phyloP scores from a whole-genome alignment of 2,329 filamentous ascomycete genomes.

The Hypomyces perniciosus region DNA sequence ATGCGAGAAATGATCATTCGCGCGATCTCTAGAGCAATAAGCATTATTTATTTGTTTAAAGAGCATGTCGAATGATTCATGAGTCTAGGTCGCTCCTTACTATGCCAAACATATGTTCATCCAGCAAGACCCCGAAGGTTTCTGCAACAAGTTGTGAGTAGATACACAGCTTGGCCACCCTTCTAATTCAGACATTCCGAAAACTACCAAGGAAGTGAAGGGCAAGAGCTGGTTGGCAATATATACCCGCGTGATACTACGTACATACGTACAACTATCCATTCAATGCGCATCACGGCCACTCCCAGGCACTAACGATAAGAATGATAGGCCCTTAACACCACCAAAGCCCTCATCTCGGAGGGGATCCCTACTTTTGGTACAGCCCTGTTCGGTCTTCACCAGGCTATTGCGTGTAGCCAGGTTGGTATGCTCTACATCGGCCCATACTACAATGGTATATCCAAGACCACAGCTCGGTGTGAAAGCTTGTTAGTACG shows the following conservation, averaged over 20 bases:
- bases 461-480: conserved; percentile 5
- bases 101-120: too few relatives aligned
- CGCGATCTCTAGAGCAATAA: too few relatives aligned
- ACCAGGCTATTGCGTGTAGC: conserved; percentile 43
- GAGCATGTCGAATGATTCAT: too few relatives aligned
- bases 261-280: background rate
- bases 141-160: background rate
- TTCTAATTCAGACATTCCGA: too few relatives aligned
- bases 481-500: background rate
- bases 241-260: conserved; percentile 38
- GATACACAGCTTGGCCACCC: too few relatives aligned
- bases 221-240: conserved; percentile 40
- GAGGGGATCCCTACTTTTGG: conserved; percentile 43
- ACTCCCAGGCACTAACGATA: conserved; percentile 35
- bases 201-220: conserved; percentile 34
- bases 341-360: conserved; percentile 33
- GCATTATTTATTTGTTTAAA: too few relatives aligned
- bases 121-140: too few relatives aligned
- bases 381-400: conserved; percentile 41
- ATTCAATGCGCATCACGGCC: background rate
- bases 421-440: conserved; percentile 43
- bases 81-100: too few relatives aligned
- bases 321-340: conserved; percentile 42
- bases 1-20: too few relatives aligned
- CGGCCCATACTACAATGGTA: conserved; percentile 45